Conservation (phyloP, 805 yeast species). For the Candida patagonica region DNA sequence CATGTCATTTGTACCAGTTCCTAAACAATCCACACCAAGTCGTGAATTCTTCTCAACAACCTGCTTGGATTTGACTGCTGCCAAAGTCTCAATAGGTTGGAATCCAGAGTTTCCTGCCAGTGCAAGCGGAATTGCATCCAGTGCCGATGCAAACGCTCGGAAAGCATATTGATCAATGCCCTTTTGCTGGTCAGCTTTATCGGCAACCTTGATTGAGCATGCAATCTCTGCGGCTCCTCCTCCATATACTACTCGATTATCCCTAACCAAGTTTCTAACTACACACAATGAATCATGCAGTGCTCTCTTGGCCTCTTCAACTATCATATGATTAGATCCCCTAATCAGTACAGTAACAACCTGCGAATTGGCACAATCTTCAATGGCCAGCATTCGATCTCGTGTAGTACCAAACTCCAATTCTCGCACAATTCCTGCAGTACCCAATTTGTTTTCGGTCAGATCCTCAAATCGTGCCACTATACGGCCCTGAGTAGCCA, state of each 20-base stretch:
- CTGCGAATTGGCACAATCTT: conserved; percentile 74
- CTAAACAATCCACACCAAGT: conserved; percentile 91
- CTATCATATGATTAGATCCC: conserved; percentile 96
- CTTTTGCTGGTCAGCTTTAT: conserved; percentile 83
- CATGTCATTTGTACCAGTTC: conserved; percentile 85
- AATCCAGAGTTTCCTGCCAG: conserved; percentile 96
- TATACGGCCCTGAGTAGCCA: conserved; percentile 94
- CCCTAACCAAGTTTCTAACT: conserved; percentile 88
- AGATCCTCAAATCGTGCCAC: conserved; percentile 96
- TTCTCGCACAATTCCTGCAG: conserved; percentile 78
- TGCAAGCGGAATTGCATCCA: conserved; percentile 88
- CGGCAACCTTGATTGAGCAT: conserved; percentile 82
- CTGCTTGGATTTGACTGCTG: conserved; percentile 77
- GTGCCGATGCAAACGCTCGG: conserved; percentile 86
- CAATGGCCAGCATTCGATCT: conserved; percentile 92
- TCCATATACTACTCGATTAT: conserved; percentile 93
- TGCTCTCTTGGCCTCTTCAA: conserved; percentile 94
- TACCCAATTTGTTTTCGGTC: conserved; percentile 70
- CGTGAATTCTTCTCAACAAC: conserved; percentile 58
- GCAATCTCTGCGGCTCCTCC: conserved; percentile 98
- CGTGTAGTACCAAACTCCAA: conserved; percentile 92
- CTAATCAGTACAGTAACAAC: conserved; percentile 90
- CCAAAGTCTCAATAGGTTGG: conserved; percentile 84
- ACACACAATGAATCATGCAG: conserved; percentile 95
- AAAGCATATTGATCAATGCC: conserved; percentile 98